Base-by-base conservation (phyloP, 2,329 filamentous ascomycete species). In the Fusarium pilosicola region DNA sequence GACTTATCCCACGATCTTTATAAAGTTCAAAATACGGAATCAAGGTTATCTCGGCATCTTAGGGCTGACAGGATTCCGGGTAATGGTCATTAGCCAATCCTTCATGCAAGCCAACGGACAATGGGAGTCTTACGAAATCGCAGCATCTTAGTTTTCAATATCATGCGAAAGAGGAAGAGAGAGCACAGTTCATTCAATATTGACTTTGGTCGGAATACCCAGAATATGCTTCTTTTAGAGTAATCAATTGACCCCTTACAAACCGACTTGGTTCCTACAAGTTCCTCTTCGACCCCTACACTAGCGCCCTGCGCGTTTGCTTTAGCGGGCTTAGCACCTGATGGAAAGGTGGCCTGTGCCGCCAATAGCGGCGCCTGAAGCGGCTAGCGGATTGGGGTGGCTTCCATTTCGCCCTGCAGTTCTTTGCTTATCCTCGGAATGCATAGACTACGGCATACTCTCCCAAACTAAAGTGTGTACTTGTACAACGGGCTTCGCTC, bases 401-500 rank as follows among this genome's bases (percentile, higher is more conserved):
- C 17, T 36, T 36, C 18, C 18, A 3, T 22, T 11, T 46, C 13
- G 13, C 10, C 26, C 26, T 11, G 32, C 32, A 54, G 6, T 18
- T 18, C 13, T 28, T 13, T 22, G 13, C 10, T 22, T 32, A 9
- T 14, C 20, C 39, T 41, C 20, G 20, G 32, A 34, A 34, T 34
- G 32, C 32, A 34, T 4, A 24, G 24, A 24, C 24, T 24, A 15
- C 18, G 24, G 12, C 13, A 22, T 12, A 13, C 20, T 28, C 32
- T 38, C 5, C 18, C 10, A 5, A 13, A 17, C 30, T 48, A 78
- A 65, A 55, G 56, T 36, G 65, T 74, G 7, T 74, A 74, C 15
- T 71, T 57, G 44, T 74, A 74, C n/a, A 71, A 24, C 11, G 60
- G 70, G 7, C 67, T 74, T 41, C 44, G 62, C 60, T 75, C 73